Conservation (phyloP, 169 alveolate species). For the Eimeria praecox region DNA sequence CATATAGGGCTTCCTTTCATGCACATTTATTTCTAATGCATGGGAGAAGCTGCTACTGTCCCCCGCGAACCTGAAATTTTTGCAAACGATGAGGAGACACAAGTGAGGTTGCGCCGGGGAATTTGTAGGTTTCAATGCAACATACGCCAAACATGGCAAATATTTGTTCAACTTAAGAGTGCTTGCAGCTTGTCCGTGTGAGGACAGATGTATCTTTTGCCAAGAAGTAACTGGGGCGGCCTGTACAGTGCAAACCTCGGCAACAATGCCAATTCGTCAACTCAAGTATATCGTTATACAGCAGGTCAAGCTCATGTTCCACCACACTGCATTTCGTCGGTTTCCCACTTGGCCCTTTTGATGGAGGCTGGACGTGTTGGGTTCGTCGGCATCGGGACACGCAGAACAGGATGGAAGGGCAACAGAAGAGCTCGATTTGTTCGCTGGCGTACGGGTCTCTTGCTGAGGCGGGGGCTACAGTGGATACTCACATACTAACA, state of each 20-base stretch:
- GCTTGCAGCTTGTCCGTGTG: neutral
- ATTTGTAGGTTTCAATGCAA: neutral
- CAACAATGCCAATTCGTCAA: neutral
- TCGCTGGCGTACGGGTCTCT: constrained; percentile 64
- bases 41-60: neutral
- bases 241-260: neutral
- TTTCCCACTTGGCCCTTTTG: neutral
- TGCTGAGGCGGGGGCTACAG: constrained; percentile 68
- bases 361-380: neutral
- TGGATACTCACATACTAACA: constrained; percentile 18
- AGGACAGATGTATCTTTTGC: neutral
- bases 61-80: neutral
- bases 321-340: neutral
- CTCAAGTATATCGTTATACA: constrained; percentile 11
- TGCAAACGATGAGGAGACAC: neutral
- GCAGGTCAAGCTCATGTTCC: constrained; percentile 14
- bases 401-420: constrained; percentile 25
- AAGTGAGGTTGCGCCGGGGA: neutral
- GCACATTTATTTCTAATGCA: neutral
- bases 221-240: neutral
- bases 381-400: neutral
- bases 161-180: neutral
- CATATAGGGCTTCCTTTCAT: neutral
- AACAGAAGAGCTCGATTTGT: neutral
- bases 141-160: neutral